These are phyloP conservation scores for Craterostigma plantagineum DNA, from an alignment of 257 asterid species.

Conservation along the genomic window DNA sequence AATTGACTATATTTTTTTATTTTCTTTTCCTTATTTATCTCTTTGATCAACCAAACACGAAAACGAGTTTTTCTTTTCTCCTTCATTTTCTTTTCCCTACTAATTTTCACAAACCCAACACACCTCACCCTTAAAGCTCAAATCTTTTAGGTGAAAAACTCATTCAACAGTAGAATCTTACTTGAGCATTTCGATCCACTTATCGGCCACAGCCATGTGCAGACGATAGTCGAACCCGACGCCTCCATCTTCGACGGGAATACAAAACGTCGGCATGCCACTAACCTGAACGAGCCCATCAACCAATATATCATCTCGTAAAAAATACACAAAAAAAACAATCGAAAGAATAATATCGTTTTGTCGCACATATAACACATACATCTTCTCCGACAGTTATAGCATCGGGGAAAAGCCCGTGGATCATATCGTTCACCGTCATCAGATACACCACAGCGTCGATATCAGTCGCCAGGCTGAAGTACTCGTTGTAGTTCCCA, in stretches of 20 bases:
- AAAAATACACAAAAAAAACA: not conserved
- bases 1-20: no score
- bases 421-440: constrained; percentile 89
- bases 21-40: no score
- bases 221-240: constrained; percentile 95
- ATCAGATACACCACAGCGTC: constrained; percentile 95
- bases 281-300: constrained; percentile 47
- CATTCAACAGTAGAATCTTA: constrained; percentile 16
- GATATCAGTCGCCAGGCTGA: constrained; percentile 71
- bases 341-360: not conserved
- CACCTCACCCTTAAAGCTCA: no score
- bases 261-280: constrained; percentile 93
- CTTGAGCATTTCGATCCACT: constrained; percentile 92
- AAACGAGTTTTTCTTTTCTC: no score
- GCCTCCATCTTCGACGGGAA: constrained; percentile 91
- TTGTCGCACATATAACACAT: constrained; percentile 12
- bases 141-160: no score
- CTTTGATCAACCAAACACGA: no score
- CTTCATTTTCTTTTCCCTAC: no score
- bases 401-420: constrained; percentile 82
- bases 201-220: constrained; percentile 98
- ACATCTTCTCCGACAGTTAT: constrained; percentile 93
- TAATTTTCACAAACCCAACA: no score
- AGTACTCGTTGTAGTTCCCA: constrained; percentile 86
- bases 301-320: constrained; percentile 6